Evolutionary conservation across 2,329 filamentous ascomycete species (phyloP).

Genomic region (Curvularia spicifera): DNA sequence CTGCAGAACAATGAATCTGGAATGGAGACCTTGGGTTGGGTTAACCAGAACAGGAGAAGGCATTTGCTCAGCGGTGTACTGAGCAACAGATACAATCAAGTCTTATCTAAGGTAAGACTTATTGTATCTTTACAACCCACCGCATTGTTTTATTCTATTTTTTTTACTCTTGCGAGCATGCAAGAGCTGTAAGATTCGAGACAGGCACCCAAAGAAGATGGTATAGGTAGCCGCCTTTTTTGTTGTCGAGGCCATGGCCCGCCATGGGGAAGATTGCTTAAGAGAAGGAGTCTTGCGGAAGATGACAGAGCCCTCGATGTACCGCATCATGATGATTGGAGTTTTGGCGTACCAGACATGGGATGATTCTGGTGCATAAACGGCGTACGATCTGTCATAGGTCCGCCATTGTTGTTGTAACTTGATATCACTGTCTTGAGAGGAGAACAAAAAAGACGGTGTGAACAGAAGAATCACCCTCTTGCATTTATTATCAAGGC

Average conservation of each 20-base stretch:
- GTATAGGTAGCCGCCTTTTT: neutral
- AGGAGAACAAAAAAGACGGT: neutral
- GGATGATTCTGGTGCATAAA: neutral
- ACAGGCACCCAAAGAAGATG: neutral
- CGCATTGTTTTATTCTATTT: neutral
- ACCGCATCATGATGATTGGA: constrained; percentile 8
- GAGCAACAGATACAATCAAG: too few species aligned
- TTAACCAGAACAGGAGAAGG: too few species aligned
- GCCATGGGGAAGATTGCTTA: neutral
- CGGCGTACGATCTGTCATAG: neutral
- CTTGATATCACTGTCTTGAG: neutral
- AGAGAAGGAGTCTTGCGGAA: neutral
- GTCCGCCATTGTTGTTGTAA: neutral
- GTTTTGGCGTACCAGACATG: constrained; percentile 4
- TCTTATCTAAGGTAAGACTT: neutral
- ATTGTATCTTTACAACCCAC: neutral
- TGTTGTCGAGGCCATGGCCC: neutral
- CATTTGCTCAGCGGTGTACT: neutral
- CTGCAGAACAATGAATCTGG: constrained; percentile 13
- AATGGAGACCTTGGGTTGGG: too few species aligned
- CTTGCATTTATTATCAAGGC: neutral
- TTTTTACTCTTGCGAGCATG: neutral
- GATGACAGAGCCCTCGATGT: neutral
- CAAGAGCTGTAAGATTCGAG: constrained; percentile 12
- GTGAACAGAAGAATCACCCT: neutral